Base-by-base conservation (phyloP, 495 filamentous ascomycete genomes). In the Podospora bellae-mahoneyi region DNA sequence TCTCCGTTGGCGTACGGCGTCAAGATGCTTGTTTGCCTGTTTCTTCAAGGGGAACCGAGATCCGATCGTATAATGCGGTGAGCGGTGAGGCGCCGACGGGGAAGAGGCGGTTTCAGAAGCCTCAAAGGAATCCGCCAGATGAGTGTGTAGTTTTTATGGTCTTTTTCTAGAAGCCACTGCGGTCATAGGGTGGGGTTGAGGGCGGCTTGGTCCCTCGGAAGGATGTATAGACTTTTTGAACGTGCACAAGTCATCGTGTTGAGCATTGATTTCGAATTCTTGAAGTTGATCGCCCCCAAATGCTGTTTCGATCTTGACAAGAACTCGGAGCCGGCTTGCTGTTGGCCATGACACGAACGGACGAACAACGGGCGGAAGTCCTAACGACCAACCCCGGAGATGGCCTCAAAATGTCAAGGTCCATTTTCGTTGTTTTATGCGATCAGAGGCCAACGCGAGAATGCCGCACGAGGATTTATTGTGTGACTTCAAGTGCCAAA, bases 71-170 rank as follows among this genome's bases (percentile, higher is more conserved):
- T 58, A 19, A 58, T 58, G n/a, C 55, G 23, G 4, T 58, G n/a
- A 1, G n/a, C 55, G 55, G n/a, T 20, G 55, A 58, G 55, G 39
- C 39, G 39, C 39, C 39, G 15, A 48, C 39, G 39, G 39, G 15
- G 39, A 58, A 26, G 4, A 20, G n/a, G 55, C 55, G 55, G 55
- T 58, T 58, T 58, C 55, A 58, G 55, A 58, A 58, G 55, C 55
- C 55, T 58, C 9, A 58, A 48, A 18, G 55, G 23, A 58, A 26
- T 58, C n/a, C 55, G 4, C 3, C 55, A 23, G 18, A 20, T 15
- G 13, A 58, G 6, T 7, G 55, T 26, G 55, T 19, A 20, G 55
- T 15, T 20, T 19, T 58, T 19, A 58, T 58, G 7, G n/a, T 26
- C 55, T 20, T 20, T 58, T 58, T 58, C 55, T 26, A 58, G 55